phyloP scores from a whole-genome alignment of 176 grass and related monocot species.

The Phoenix roebelenii region DNA sequence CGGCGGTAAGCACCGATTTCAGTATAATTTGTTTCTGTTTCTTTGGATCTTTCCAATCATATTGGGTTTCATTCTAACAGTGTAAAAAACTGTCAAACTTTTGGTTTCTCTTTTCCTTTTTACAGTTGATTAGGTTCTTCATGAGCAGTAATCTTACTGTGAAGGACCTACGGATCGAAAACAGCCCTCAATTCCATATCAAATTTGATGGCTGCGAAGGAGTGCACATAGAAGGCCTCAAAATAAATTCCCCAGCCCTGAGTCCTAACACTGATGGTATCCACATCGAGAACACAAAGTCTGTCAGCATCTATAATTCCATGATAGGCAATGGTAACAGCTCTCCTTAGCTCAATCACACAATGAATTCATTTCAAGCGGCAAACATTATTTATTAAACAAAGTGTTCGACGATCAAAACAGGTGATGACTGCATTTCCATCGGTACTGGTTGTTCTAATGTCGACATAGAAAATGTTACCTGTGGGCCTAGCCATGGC shows the following conservation, averaged over 20 bases:
- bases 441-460: slow-evolving; percentile 53
- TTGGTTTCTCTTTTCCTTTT: neutral
- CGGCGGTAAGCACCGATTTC: slow-evolving; percentile 27
- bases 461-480: slow-evolving; percentile 57
- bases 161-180: slow-evolving; percentile 39
- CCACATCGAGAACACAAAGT: slow-evolving; percentile 71
- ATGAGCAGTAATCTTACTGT: slow-evolving; percentile 49
- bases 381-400: neutral
- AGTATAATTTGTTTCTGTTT: neutral
- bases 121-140: slow-evolving; percentile 55
- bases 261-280: slow-evolving; percentile 89
- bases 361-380: too few species aligned
- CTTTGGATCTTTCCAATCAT: neutral
- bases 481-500: slow-evolving; percentile 59
- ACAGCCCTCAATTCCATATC: slow-evolving; percentile 82
- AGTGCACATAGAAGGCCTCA: slow-evolving; percentile 44
- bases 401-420: neutral
- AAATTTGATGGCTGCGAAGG: slow-evolving; percentile 56
- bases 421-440: slow-evolving; percentile 77
- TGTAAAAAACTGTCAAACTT: too few species aligned
- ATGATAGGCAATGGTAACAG: slow-evolving; percentile 46
- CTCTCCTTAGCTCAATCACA: too few species aligned
- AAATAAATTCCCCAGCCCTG: slow-evolving; percentile 41
- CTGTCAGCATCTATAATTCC: slow-evolving; percentile 46
- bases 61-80: too few species aligned